These are phyloP conservation scores for Candida succiphila DNA, from an alignment of 805 yeast genomes.

Conservation along the genomic window DNA sequence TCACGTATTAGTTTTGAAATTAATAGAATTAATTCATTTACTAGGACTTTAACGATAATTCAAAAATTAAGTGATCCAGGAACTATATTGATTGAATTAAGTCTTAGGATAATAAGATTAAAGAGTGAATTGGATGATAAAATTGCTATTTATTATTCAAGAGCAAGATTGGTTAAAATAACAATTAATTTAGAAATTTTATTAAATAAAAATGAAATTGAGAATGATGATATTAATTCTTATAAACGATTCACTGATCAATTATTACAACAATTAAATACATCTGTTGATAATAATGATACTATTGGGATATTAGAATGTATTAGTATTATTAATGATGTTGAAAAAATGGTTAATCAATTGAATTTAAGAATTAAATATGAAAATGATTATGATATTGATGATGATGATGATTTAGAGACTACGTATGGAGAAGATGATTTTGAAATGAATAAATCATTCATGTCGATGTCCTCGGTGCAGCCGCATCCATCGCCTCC, in stretches of 20 bases:
- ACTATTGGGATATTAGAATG: conserved; percentile 55
- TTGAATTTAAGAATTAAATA: conserved; percentile 21
- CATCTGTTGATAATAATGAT: conserved; percentile 43
- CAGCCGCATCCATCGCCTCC: too few relatives aligned
- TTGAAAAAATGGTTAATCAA: conserved; percentile 65
- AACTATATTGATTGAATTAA: conserved; percentile 34
- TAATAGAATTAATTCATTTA: conserved; percentile 34
- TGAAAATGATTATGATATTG: conserved; percentile 5
- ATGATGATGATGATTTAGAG: conserved; percentile 1
- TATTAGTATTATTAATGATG: conserved; percentile 54
- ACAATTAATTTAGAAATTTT: conserved; percentile 48
- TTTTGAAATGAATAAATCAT: too few relatives aligned
- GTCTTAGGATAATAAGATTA: conserved; percentile 35
- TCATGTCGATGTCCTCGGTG: too few relatives aligned
- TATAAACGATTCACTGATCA: conserved; percentile 53
- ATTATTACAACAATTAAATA: conserved; percentile 46
- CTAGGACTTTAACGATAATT: conserved; percentile 28
- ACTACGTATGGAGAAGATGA: conserved; percentile 4
- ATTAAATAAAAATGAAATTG: conserved; percentile 13
- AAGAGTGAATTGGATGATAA: conserved; percentile 41
- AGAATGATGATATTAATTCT: conserved; percentile 22
- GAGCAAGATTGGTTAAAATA: conserved; percentile 53
- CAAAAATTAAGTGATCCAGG: conserved; percentile 47
- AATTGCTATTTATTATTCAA: conserved; percentile 49
- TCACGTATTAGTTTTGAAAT: conserved; percentile 33